These are phyloP conservation scores for Saccharomycopsis synnaedendra DNA, from an alignment of 805 yeast genomes.

Conservation along the genomic window DNA sequence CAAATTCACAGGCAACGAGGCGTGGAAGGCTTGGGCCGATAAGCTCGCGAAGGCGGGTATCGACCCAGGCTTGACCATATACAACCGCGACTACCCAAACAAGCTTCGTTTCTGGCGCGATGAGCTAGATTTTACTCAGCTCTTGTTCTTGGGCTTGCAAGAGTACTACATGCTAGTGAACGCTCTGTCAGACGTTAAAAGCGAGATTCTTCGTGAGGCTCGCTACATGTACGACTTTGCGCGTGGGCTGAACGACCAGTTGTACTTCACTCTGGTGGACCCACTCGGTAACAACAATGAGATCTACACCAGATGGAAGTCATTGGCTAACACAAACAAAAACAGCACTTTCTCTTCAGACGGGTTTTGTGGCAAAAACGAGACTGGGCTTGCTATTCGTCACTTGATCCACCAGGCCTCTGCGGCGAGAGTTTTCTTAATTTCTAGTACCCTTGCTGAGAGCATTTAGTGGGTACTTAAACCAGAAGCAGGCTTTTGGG, in stretches of 20 bases:
- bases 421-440: slow-evolving; percentile 55
- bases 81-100: slow-evolving; percentile 46
- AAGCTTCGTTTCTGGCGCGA: slow-evolving; percentile 53
- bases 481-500: background rate
- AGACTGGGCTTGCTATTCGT: slow-evolving; percentile 30
- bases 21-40: slow-evolving; percentile 30
- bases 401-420: slow-evolving; percentile 53
- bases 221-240: slow-evolving; percentile 23
- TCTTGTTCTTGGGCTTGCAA: slow-evolving; percentile 55
- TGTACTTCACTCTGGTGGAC: slow-evolving; percentile 49
- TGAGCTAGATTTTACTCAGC: slow-evolving; percentile 48
- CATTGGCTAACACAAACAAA: slow-evolving; percentile 40
- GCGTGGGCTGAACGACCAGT: slow-evolving; percentile 31
- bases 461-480: background rate
- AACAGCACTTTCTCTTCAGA: slow-evolving; percentile 37
- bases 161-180: slow-evolving; percentile 49
- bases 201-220: slow-evolving; percentile 3
- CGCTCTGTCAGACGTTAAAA: slow-evolving; percentile 36
- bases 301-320: slow-evolving; percentile 39
- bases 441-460: background rate
- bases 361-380: slow-evolving; percentile 32
- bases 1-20: slow-evolving; percentile 35
- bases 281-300: slow-evolving; percentile 41
- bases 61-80: slow-evolving; percentile 42
- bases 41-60: slow-evolving; percentile 43